Base-by-base conservation (phyloP, 2,329 filamentous ascomycete species). In the Ceratocystis eucalypticola region DNA sequence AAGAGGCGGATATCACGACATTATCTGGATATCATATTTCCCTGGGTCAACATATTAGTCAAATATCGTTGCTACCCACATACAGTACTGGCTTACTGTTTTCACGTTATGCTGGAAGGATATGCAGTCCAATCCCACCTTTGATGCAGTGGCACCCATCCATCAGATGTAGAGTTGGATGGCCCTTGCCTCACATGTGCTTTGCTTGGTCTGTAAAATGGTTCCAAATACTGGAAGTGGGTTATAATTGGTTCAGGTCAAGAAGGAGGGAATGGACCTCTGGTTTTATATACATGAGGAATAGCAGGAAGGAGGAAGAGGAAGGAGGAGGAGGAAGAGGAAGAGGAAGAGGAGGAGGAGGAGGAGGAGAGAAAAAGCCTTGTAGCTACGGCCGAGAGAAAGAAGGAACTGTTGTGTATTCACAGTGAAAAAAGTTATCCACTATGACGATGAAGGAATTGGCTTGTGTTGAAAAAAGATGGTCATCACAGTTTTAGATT, bases 121-220 rank as follows among this genome's bases (percentile, higher is more conserved):
- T 33, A 33, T 50, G 53, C 25, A 37, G 28, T 59, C n/a, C 5
- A 33, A 59, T 59, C 25, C 53, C 15, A 59, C 53, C 53, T 59
- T 59, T 33, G 33, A 59, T 59, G 53, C 53, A 59, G 28, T 59
- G 53, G 53, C 53, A 57, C 53, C 28, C 48, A 53, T 53, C 48
- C 22, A 25, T 37, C 33, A 53, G 48, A 53, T 28, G 48, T 25
- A 53, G 48, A 22, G 20, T 25, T 15, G 17, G 12, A 55, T 15
- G 17, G 25, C 53, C 28, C 53, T 59, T 59, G 53, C n/a, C 25
- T 59, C 33, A 28, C 53, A 59, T 59, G 53, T 59, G 28, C 12
- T 25, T 17, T 33, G 53, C 28, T 17, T 33, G 53, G 25, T 30
- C 28, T 33, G 28, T 59, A 53, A 53, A 53, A 53, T 53, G 20